phyloP scores from a whole-genome alignment of 2,329 filamentous ascomycete species.

The Penicillium sp. region DNA sequence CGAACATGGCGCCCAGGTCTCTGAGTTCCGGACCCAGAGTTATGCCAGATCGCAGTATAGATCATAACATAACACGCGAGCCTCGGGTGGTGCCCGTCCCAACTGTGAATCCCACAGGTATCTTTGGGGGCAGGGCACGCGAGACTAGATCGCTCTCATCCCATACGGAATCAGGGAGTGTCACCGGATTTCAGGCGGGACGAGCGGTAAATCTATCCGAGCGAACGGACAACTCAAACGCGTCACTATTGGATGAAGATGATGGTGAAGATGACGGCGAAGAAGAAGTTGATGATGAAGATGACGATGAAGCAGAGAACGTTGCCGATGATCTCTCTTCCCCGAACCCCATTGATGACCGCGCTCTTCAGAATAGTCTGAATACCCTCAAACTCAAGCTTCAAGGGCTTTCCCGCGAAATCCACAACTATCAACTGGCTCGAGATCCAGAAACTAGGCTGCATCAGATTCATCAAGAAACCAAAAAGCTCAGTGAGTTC shows the following conservation, averaged over 20 bases:
- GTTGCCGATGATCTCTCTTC: not conserved
- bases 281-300: not conserved
- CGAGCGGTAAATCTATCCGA: not conserved
- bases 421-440: not conserved
- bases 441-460: not conserved
- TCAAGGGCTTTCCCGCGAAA: not conserved
- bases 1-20: not conserved
- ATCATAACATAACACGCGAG: not conserved
- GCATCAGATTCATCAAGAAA: not conserved
- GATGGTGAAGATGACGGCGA: not conserved
- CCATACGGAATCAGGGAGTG: not conserved
- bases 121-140: not conserved
- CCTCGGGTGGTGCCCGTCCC: not conserved
- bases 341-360: not conserved
- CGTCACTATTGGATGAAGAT: not conserved
- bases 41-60: not conserved
- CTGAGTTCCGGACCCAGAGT: not conserved
- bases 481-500: slow-evolving; percentile 16
- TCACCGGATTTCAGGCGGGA: not conserved
- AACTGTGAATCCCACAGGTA: not conserved
- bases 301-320: not conserved
- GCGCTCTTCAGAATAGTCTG: not conserved
- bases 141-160: not conserved
- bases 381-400: not conserved
- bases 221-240: not conserved